These are phyloP conservation scores for Mycotypha africana DNA, from an alignment of 371 early-diverging fungal genomes.

Conservation along the genomic window DNA sequence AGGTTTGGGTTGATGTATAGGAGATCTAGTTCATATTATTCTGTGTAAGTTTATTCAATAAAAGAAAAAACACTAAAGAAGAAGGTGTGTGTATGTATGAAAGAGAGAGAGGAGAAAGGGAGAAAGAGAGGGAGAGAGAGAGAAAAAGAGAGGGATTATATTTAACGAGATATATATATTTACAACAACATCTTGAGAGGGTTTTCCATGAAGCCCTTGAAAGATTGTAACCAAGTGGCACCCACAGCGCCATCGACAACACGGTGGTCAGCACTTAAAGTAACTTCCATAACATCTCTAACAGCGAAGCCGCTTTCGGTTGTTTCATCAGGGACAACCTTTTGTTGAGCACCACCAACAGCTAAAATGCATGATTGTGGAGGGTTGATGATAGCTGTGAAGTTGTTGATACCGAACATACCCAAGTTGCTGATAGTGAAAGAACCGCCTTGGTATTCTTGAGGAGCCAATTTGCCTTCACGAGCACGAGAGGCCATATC, in stretches of 20 bases:
- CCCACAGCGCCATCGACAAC: slow-evolving; percentile 96
- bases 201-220: slow-evolving; percentile 94
- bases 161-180: no score
- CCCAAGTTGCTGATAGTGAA: slow-evolving; percentile 98
- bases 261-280: slow-evolving; percentile 93
- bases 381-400: slow-evolving; percentile 98
- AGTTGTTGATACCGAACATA: slow-evolving; percentile 92
- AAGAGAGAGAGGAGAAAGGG: no score
- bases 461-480: slow-evolving; percentile 84
- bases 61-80: no score
- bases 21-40: no score
- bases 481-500: slow-evolving; percentile 86
- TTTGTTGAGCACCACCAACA: slow-evolving; percentile 82
- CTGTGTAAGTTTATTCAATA: no score
- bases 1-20: no score
- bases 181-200: slow-evolving; percentile 93
- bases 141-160: no score
- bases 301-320: slow-evolving; percentile 57
- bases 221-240: slow-evolving; percentile 87
- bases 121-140: no score
- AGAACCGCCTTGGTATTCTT: slow-evolving; percentile 95
- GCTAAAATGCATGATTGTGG: slow-evolving; percentile 95
- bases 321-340: slow-evolving; percentile 74
- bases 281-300: slow-evolving; percentile 78
- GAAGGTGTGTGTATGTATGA: no score